These are phyloP conservation scores for Saccharomycopsis phalli DNA, from an alignment of 1,139 yeast genomes.

Conservation along the genomic window DNA sequence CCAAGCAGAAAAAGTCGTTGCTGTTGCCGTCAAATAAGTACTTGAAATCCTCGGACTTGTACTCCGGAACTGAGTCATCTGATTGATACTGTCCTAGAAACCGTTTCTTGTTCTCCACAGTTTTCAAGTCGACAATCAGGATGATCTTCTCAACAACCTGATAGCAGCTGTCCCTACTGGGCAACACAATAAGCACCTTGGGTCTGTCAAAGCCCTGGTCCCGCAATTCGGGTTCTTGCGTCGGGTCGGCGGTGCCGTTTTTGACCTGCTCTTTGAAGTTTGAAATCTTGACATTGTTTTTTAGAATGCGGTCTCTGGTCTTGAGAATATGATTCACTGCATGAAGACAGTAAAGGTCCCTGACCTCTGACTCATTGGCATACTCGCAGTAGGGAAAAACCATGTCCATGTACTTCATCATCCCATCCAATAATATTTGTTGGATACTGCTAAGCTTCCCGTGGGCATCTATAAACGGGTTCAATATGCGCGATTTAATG, in stretches of 20 bases:
- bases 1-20: slow-evolving; percentile 85
- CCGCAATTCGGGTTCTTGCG: slow-evolving; percentile 48
- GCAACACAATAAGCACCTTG: slow-evolving; percentile 71
- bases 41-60: slow-evolving; percentile 78
- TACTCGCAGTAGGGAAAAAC: slow-evolving; percentile 49
- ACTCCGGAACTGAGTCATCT: slow-evolving; percentile 31
- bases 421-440: slow-evolving; percentile 42
- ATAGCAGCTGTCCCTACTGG: slow-evolving; percentile 75
- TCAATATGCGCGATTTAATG: slow-evolving; percentile 21
- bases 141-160: slow-evolving; percentile 59
- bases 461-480: slow-evolving; percentile 24
- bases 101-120: slow-evolving; percentile 72
- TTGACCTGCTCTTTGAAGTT: slow-evolving; percentile 37
- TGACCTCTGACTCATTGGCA: slow-evolving; percentile 39
- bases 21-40: slow-evolving; percentile 80
- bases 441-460: slow-evolving; percentile 29
- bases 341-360: slow-evolving; percentile 62
- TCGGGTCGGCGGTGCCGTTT: slow-evolving; percentile 27
- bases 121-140: slow-evolving; percentile 56
- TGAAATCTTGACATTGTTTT: slow-evolving; percentile 56
- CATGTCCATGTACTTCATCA: slow-evolving; percentile 69
- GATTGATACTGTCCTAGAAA: slow-evolving; percentile 63
- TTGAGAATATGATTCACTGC: slow-evolving; percentile 74
- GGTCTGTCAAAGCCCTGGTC: slow-evolving; percentile 97
- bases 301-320: slow-evolving; percentile 73